Evolutionary conservation across 192 early-diverging fungal species (phyloP), one percentile per base, ranked within the genome.

Genomic region (Helicostylum pulchrum): DNA sequence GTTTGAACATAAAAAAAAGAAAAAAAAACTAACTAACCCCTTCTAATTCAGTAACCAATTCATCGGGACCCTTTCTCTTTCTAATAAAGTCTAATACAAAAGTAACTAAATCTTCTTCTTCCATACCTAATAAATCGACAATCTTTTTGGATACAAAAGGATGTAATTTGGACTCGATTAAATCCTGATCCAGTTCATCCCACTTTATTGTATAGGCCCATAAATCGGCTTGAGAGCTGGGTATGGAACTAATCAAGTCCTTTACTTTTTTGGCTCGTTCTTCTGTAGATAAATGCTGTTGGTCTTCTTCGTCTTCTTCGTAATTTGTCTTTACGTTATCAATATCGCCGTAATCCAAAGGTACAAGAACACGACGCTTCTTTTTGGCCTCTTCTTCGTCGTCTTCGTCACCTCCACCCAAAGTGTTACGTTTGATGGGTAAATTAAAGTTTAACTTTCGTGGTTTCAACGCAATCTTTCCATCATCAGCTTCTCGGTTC

Each of bases 141-240:
- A 97, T 84, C 61, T 93, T 91, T 72, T 92, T 90, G 14, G 73
- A 77, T 11, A 92, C 78, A 63, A 92, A 93, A 0, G 92, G 88
- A 55, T 77, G 71, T 32, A 97, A 70, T 60, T 90, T 93, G 14
- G 82, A 80, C 20, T 66, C 50, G 44, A 95, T 44, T 17, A 92
- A 75, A 23, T 62, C 89, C 48, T 87, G 82, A 55, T 90, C 83
- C 54, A 93, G 55, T 60, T 79, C 82, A 30, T 91, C 82, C 93
- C 93, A 94, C 53, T 88, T 82, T 6, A 94, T 77, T 20, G 77
- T 68, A 86, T 87, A 94, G 1, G 56, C 80, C 82, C 83, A 91
- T 32, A 94, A 55, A 4, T 79, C 86, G 39, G 89, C 76, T 60
- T 81, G 70, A 17, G 85, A 88, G 0, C 88, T 78, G 8, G 92